Base-by-base conservation (phyloP, 768 basidiomycete species). In the Mrakia blollopis region DNA sequence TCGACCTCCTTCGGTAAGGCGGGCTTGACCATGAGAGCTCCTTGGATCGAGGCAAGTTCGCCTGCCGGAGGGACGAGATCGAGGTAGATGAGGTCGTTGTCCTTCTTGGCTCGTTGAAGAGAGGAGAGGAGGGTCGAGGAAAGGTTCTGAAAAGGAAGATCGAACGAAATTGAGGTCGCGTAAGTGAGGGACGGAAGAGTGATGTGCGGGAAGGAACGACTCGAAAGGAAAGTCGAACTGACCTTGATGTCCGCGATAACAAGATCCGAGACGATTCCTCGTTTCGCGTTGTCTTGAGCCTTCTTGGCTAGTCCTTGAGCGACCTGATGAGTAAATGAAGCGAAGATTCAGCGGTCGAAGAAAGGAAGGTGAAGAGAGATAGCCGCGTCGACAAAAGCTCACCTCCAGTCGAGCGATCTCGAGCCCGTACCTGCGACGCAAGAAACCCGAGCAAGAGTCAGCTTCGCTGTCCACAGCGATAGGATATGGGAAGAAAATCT, bases 31-130 rank as follows among this genome's bases (percentile, higher is more conserved):
- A 98, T 88, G 14, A 87, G 84, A 2, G 89, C 88, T 52, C 89
- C 89, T 41, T 86, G 85, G 70, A 98, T 89, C 0, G 87, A 81
- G 0, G 89, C 84, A 10, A 97, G 87, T 23, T 90, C 87, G 2
- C 91, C 88, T 6, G 88, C 80, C 0, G 93, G 85, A 0, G 95
- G 94, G 0, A 96, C 86, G 75, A 92, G 90, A 71, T 92, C 87
- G 80, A 97, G 93, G 84, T 98, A 99, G 54, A 99, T 97, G 10
- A 97, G 85, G 83, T 96, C 92, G 82, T 99, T 99, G 83, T 98
- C 96, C 44, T 93, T 88, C 79, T 91, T 88, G 0, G 95, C 92
- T 21, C 92, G 88, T 6, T 85, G 83, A 47, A 91, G 83, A 74
- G 89, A 88, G 72, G 87, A 89, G 79, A 90, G 87, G 35, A 97